These are phyloP conservation scores for Pestalotiopsis sp. DNA, from an alignment of 2,329 filamentous ascomycete genomes.

Conservation along the genomic window DNA sequence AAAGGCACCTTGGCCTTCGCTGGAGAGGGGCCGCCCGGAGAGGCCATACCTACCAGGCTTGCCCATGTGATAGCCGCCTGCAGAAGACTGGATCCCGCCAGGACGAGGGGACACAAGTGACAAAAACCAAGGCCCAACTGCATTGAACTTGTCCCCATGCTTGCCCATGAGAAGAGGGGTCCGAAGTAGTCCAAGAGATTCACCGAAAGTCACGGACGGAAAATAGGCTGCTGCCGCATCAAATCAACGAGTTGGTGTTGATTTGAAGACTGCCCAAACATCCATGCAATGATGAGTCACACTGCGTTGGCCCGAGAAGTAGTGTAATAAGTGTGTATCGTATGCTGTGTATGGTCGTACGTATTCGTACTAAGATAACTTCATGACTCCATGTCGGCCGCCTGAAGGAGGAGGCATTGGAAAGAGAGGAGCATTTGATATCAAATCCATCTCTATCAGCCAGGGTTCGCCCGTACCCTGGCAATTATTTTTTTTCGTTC, in stretches of 20 bases:
- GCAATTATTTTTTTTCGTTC: background rate
- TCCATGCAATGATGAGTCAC: constrained; percentile 7
- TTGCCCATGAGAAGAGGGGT: background rate
- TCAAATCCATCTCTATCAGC: background rate
- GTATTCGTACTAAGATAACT: background rate
- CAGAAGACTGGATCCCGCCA: constrained; percentile 4
- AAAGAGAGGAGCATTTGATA: background rate
- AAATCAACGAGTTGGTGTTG: background rate
- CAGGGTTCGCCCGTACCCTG: background rate
- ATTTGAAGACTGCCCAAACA: constrained; percentile 2
- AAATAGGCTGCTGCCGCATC: background rate
- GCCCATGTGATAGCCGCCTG: constrained; percentile 6
- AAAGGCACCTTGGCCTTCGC: background rate
- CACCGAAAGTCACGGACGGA: constrained; percentile 5
- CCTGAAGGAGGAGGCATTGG: background rate
- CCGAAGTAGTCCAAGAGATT: background rate
- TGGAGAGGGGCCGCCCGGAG: background rate
- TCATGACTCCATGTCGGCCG: background rate
- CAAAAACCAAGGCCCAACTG: background rate
- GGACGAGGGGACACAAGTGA: background rate
- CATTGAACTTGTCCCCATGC: background rate
- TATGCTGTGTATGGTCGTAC: background rate
- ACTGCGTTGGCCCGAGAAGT: constrained; percentile 6
- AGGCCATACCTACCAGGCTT: background rate
- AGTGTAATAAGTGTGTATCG: background rate